Percentiles rank a stretch among this genome's conserved stretches.
Evolutionary conservation across 805 yeast species (phyloP).

Genomic region (Candida glaebosa): DNA sequence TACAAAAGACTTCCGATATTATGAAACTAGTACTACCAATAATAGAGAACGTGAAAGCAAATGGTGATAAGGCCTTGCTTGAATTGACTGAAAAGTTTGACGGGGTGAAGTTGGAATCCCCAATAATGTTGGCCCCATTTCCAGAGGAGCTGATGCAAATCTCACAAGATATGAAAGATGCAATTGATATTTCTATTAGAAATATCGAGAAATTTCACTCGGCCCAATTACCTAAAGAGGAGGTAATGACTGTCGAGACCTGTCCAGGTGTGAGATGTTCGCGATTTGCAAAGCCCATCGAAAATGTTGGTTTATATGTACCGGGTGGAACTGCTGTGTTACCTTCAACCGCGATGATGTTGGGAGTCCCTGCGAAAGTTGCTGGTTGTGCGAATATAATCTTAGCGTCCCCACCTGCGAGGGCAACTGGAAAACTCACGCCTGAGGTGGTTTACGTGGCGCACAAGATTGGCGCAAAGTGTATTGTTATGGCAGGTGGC

Average conservation of each 20-base stretch:
- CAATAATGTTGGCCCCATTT: slow-evolving; percentile 86
- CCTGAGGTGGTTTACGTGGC: slow-evolving; percentile 99
- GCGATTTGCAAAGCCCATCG: slow-evolving; percentile 92
- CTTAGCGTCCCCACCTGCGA: slow-evolving; percentile 89
- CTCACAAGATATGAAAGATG: slow-evolving; percentile 68
- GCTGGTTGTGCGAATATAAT: slow-evolving; percentile 94
- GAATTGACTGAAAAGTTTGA: slow-evolving; percentile 91
- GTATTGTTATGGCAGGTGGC: slow-evolving; percentile 95
- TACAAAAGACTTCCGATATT: slow-evolving; percentile 87
- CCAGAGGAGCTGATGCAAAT: slow-evolving; percentile 71
- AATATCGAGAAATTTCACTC: slow-evolving; percentile 90
- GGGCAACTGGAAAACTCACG: slow-evolving; percentile 85
- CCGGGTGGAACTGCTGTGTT: slow-evolving; percentile 99
- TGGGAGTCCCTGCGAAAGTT: slow-evolving; percentile 97
- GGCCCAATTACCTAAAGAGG: slow-evolving; percentile 77
- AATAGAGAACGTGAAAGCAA: slow-evolving; percentile 65
- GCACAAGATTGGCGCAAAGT: slow-evolving; percentile 86
- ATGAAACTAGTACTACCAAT: slow-evolving; percentile 92
- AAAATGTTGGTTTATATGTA: slow-evolving; percentile 89
- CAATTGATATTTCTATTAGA: slow-evolving; percentile 84
- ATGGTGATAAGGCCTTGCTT: slow-evolving; percentile 86
- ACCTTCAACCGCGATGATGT: slow-evolving; percentile 97
- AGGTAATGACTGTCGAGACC: slow-evolving; percentile 80
- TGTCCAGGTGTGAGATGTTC: slow-evolving; percentile 92
- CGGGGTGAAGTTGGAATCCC: slow-evolving; percentile 66